Base-by-base conservation (phyloP, 1,284 basidiomycete genomes). In the Ustilago curta region DNA sequence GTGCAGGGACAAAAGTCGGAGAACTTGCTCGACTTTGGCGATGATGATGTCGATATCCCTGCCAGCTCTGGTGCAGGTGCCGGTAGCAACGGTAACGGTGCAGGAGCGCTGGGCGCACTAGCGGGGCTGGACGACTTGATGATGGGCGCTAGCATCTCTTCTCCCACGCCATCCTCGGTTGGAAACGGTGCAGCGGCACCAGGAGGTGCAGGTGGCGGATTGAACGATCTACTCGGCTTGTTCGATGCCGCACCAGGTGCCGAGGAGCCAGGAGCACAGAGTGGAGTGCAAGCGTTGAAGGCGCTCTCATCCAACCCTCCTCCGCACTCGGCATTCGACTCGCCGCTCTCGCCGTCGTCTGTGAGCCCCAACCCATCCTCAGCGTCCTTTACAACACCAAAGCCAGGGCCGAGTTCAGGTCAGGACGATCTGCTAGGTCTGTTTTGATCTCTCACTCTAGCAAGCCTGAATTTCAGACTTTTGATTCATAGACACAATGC, bases 11-110 rank as follows among this genome's bases (percentile, higher is more conserved):
- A 79, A 49, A 81, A 80, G 49, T 76, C 77, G 25, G 83, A 84
- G 59, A 82, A 83, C 19, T 65, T 84, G 57, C 69, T 84, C 45
- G 83, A 83, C 59, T 79, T 84, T 56, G 81, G 80, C 42, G 83
- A 82, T 47, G 83, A 84, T 50, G 77, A 80, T 39, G 78, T 73
- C 11, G 65, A 63, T 7, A 35, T 70, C 4, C 54, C 60, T 2
- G 29, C 54, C 18, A 53, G 19, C 9, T 39, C 39, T n/a, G 50
- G 50, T 8, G 51, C 51, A 6, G 39, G 51, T n/a, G 52, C 27
- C n/a, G 45, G 27, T 37, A 37, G 35, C 4, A 56, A 25, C n/a
- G 47, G 49, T 16, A 67, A 63, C 39, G 61, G 65, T 2, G 57
- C 59, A 21, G 70, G 73, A 23, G 73, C 68, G 16, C 47, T 81